A percentile compares a stretch with the other conserved stretches of the same genome.
These are phyloP conservation scores for Zalaria obscura DNA, from an alignment of 2,329 filamentous ascomycete species.

Conservation along the genomic window DNA sequence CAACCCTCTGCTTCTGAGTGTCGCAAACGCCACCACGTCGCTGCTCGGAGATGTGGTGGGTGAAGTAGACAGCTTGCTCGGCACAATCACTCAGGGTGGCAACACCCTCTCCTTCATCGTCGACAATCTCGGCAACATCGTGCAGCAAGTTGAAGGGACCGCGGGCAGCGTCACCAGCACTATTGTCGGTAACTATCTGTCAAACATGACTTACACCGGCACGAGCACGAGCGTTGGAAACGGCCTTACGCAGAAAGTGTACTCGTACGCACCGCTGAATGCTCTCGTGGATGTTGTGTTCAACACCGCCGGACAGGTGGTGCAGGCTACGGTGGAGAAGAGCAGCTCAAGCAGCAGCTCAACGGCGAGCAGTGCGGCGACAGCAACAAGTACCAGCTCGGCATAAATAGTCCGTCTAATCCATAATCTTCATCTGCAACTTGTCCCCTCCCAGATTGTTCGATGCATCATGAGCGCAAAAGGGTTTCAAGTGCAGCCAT, in stretches of 20 bases:
- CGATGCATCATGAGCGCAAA: no score
- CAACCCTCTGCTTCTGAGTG: slow-evolving; percentile 40
- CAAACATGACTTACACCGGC: slow-evolving; percentile 42
- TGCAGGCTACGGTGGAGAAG: slow-evolving; percentile 30
- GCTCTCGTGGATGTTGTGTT: slow-evolving; percentile 41
- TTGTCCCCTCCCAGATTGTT: no score
- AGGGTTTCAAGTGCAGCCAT: no score
- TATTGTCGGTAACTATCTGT: slow-evolving; percentile 42
- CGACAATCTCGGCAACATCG: slow-evolving; percentile 50
- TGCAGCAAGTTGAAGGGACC: slow-evolving; percentile 40
- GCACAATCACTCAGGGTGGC: slow-evolving; percentile 40
- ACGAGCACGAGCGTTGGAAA: slow-evolving; percentile 14
- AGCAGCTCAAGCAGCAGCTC: slow-evolving; percentile 6
- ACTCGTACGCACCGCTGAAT: slow-evolving; percentile 35
- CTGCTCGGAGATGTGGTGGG: slow-evolving; percentile 42
- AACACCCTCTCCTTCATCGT: slow-evolving; percentile 32
- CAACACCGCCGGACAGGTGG: slow-evolving; percentile 40
- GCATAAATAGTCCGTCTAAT: no score
- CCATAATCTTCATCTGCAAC: no score
- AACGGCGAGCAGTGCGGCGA: slow-evolving; percentile 2
- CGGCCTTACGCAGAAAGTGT: slow-evolving; percentile 36
- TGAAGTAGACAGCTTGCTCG: slow-evolving; percentile 45
- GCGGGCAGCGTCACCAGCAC: slow-evolving; percentile 28
- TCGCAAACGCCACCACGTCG: slow-evolving; percentile 8
- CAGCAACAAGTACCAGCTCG: not conserved